Base-by-base conservation (phyloP, 371 early-diverging fungal genomes). In the Parasitella parasitica region DNA sequence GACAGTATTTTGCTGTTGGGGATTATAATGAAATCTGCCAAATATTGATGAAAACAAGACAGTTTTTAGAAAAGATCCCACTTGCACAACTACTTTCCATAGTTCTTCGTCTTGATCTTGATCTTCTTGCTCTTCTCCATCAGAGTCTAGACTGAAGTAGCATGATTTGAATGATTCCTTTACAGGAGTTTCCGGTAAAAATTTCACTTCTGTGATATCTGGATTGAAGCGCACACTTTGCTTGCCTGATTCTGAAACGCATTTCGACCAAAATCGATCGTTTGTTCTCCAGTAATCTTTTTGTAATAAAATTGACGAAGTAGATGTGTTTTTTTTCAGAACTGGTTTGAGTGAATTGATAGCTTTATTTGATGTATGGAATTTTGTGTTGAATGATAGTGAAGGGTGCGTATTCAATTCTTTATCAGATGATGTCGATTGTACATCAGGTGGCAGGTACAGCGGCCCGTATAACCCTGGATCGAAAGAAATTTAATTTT, bases 391-490 rank as follows among this genome's bases (percentile, higher is more conserved):
- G 34, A 57, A 57, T 35, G 58, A 57, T 35, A 57, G 11, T 57
- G 58, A 57, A 35, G 58, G 58, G n/a, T 57, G 58, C 0, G 58
- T 57, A 48, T 48, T 48, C 48, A 35, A 35, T 15, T 41, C 36
- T 27, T 12, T 18, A 27, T 51, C 49, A 55, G 54, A 56, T 54
- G 54, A 54, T 24, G 46, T 12, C 22, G 41, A 4, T 41, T 20
- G 24, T 22, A 24, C 46, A 46, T 60, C 56, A 43, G 48, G 55
- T 46, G 65, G 46, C 57, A 67, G 24, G 34, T 69, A 77, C 7
- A 73, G 36, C 12, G 77, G 77, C 15, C 77, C 77, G 58, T 77
- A 77, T 20, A 77, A 57, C 77, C 77, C 76, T 75, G 69, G 32
- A 41, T 27, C 20, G 6, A 36, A 2, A 36, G 6, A 13, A 36